These are phyloP conservation scores for Citrus sinensis DNA, from an alignment of 345 rosid species.

Conservation along the genomic window DNA sequence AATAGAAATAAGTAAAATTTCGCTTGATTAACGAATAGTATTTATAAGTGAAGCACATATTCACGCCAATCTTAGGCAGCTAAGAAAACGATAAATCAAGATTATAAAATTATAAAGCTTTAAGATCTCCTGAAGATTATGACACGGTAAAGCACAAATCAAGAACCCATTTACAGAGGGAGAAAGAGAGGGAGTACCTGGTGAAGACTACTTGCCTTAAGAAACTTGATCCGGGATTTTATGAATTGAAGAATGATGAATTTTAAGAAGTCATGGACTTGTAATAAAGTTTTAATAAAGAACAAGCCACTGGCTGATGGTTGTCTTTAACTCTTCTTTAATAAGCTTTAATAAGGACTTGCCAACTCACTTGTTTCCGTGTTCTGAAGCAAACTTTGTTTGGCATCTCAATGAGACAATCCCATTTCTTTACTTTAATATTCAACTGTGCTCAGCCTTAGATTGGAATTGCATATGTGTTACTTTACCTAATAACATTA, in stretches of 20 bases:
- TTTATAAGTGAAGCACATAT: not conserved
- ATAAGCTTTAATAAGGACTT: conserved; percentile 21
- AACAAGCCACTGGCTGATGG: conserved; percentile 17
- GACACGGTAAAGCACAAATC: not conserved
- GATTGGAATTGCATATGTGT: not conserved
- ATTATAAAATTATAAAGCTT: not conserved
- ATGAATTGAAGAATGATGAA: not conserved
- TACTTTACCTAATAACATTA: not conserved
- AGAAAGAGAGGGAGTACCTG: not conserved
- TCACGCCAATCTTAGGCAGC: not conserved
- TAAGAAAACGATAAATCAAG: not conserved
- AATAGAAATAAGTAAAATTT: not conserved
- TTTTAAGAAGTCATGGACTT: not conserved
- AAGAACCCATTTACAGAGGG: not conserved
- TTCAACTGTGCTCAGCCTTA: not conserved
- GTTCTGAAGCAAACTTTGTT: conserved; percentile 27
- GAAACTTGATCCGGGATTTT: not conserved
- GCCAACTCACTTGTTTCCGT: conserved; percentile 35
- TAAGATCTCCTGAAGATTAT: not conserved
- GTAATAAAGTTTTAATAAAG: not conserved
- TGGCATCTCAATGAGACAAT: not conserved
- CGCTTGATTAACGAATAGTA: not conserved
- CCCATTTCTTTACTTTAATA: not conserved
- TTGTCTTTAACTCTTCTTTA: conserved; percentile 20
- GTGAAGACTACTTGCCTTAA: not conserved